Evolutionary conservation across 2,329 filamentous ascomycete species (phyloP).

Genomic region (Nemania bipapillata): DNA sequence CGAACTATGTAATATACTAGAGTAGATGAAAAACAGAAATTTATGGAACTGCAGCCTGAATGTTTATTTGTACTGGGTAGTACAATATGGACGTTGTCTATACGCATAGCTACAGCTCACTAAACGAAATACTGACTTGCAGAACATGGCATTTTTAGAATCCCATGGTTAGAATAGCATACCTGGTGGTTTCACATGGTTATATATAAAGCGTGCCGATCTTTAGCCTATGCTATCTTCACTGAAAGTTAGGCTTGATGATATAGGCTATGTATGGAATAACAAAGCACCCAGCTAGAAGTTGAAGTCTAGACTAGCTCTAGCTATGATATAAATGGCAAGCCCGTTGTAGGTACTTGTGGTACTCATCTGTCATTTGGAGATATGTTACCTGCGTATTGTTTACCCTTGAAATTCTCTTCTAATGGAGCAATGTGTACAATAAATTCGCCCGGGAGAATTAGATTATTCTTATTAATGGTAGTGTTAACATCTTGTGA

Average conservation of each 20-base stretch:
- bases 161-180: conserved; percentile 34
- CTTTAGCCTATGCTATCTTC: conserved; percentile 13
- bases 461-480: too few relatives aligned
- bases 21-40: not conserved
- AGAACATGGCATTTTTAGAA: conserved; percentile 31
- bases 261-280: not conserved
- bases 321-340: not conserved
- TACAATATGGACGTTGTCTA: not conserved
- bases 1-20: not conserved
- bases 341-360: too few relatives aligned
- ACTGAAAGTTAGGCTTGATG: not conserved
- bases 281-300: not conserved
- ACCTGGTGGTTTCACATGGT: conserved; percentile 11
- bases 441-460: too few relatives aligned
- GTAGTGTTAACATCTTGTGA: too few relatives aligned
- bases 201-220: conserved; percentile 22
- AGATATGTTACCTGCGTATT: not conserved
- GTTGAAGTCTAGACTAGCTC: not conserved
- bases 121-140: not conserved
- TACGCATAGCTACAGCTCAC: not conserved
- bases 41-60: too few relatives aligned
- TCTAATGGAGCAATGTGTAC: not conserved
- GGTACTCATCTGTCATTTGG: too few relatives aligned
- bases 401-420: not conserved
- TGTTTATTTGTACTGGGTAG: not conserved